Percentiles rank a stretch among this genome's conserved stretches.
phyloP scores from a whole-genome alignment of 352 stramenopile genomes.

The Phytopythium boreale region DNA sequence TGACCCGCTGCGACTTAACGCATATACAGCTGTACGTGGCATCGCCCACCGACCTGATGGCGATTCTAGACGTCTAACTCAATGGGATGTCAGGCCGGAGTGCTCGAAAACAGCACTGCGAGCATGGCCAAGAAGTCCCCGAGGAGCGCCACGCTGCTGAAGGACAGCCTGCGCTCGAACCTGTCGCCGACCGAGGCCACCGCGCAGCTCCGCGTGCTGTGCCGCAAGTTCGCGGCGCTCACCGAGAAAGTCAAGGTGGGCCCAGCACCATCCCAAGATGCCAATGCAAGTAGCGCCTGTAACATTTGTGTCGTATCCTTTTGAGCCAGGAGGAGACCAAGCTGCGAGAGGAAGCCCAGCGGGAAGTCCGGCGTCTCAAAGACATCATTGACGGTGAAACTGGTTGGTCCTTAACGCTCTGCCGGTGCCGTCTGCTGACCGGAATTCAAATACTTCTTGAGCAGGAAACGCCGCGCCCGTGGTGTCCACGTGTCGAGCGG shows the following conservation, averaged over 20 bases:
- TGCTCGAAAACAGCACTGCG: slow-evolving; percentile 25
- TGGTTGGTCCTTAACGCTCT: not conserved
- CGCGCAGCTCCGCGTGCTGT: slow-evolving; percentile 75
- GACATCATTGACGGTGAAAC: slow-evolving; percentile 47
- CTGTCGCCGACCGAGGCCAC: slow-evolving; percentile 66
- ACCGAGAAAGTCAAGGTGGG: slow-evolving; percentile 83
- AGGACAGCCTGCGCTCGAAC: slow-evolving; percentile 53
- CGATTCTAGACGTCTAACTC: not conserved
- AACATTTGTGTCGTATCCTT: not conserved
- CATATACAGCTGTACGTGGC: not conserved
- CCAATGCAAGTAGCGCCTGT: no score
- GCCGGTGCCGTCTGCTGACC: not conserved
- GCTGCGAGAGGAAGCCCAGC: slow-evolving; percentile 67
- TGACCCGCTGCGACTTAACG: no score
- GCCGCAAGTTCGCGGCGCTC: slow-evolving; percentile 79
- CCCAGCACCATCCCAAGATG: not conserved
- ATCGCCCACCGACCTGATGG: not conserved
- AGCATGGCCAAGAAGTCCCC: slow-evolving; percentile 37
- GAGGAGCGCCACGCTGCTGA: slow-evolving; percentile 37
- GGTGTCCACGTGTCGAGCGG: slow-evolving; percentile 47
- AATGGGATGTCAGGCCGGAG: slow-evolving; percentile 12
- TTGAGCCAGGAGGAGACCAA: slow-evolving; percentile 61
- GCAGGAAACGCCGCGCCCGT: slow-evolving; percentile 44
- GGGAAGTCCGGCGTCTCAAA: slow-evolving; percentile 65
- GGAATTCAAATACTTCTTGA: no score